phyloP scores from a whole-genome alignment of 2,329 filamentous ascomycete genomes.

The Dothidotthia symphoricarpi region DNA sequence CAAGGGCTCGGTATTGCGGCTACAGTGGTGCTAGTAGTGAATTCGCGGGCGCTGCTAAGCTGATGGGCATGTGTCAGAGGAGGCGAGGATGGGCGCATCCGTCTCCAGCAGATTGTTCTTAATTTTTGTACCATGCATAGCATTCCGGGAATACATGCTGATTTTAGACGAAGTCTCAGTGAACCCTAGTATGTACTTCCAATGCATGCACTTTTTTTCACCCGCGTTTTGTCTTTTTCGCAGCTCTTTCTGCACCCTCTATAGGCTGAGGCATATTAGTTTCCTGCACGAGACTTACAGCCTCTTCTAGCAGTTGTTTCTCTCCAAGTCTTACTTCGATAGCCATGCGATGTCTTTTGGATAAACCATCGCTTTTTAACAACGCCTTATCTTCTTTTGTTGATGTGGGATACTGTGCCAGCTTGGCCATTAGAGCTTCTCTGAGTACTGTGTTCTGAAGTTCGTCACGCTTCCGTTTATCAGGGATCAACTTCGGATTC shows the following conservation, averaged over 20 bases:
- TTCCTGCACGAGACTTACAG: slow-evolving; percentile 6
- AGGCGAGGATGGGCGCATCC: too few species aligned
- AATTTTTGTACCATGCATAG: too few species aligned
- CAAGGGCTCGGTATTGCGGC: too few species aligned
- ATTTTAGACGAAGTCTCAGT: too few species aligned
- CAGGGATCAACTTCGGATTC: slow-evolving; percentile 5
- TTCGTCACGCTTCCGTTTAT: slow-evolving; percentile 17
- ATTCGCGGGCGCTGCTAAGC: too few species aligned
- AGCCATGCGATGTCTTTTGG: slow-evolving; percentile 20
- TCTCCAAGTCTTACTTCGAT: slow-evolving; percentile 21
- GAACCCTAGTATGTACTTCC: background rate
- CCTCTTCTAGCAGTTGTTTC: slow-evolving; percentile 19
- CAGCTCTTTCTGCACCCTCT: slow-evolving; percentile 1
- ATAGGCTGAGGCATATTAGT: background rate
- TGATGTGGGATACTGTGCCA: slow-evolving; percentile 15
- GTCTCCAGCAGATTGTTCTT: too few species aligned
- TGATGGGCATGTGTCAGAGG: too few species aligned
- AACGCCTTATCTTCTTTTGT: slow-evolving; percentile 13
- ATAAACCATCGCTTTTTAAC: slow-evolving; percentile 5
- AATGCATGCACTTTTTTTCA: too few species aligned
- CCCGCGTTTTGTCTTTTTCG: slow-evolving; percentile 4
- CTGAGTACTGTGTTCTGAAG: slow-evolving; percentile 7
- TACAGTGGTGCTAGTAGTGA: too few species aligned
- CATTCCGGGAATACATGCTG: too few species aligned
- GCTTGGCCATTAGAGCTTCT: slow-evolving; percentile 12